phyloP scores from a whole-genome alignment of 805 yeast species.

The Metschnikowia sp. region DNA sequence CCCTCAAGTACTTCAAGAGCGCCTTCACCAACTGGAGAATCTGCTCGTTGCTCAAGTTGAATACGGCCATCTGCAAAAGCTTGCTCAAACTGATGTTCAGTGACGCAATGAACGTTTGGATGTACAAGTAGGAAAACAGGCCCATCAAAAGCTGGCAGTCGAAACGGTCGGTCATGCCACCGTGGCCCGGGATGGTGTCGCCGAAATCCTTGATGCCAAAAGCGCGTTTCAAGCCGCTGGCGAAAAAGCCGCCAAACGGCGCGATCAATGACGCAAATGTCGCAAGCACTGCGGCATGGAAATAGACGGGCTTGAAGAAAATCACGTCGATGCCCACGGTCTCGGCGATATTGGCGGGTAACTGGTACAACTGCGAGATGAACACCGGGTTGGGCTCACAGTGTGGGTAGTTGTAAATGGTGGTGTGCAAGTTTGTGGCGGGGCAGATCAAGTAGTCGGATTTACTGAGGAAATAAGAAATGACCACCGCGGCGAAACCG shows the following conservation, averaged over 20 bases:
- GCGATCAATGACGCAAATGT: constrained; percentile 96
- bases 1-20: constrained; percentile 51
- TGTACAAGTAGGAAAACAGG: constrained; percentile 85
- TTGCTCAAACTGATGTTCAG: constrained; percentile 70
- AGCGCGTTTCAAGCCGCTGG: constrained; percentile 95
- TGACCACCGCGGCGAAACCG: constrained; percentile 62
- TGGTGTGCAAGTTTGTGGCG: constrained; percentile 60
- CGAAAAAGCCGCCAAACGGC: constrained; percentile 98
- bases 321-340: constrained; percentile 45
- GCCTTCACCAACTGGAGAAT: constrained; percentile 59
- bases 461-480: constrained; percentile 61
- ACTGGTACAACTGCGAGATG: constrained; percentile 67
- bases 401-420: constrained; percentile 55
- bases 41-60: constrained; percentile 64
- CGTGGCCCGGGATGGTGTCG: constrained; percentile 98
- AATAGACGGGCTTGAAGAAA: constrained; percentile 78
- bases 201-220: constrained; percentile 97
- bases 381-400: constrained; percentile 93
- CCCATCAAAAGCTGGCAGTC: constrained; percentile 99
- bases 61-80: constrained; percentile 69
- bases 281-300: constrained; percentile 82
- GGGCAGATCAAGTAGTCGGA: constrained; percentile 86
- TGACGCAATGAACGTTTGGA: constrained; percentile 83
- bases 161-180: constrained; percentile 95
- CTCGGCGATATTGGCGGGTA: constrained; percentile 66